Base-by-base conservation (phyloP, 2,329 filamentous ascomycete species). In the Lecanicillium sp. region DNA sequence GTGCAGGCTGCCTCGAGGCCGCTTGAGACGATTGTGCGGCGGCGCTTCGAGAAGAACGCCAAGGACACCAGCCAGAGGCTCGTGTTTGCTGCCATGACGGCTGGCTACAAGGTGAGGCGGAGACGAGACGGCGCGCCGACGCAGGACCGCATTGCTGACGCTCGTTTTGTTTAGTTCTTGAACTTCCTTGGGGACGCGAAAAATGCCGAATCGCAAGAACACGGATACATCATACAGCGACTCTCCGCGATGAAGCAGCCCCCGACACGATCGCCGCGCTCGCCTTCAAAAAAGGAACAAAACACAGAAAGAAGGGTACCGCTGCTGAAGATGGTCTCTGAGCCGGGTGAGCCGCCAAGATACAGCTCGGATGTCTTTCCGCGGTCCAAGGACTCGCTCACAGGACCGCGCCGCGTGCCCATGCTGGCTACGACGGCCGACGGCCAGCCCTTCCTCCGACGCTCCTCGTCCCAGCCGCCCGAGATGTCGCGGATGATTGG, bases 61-160 rank as follows among this genome's bases (percentile, higher is more conserved):
- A 62, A 71, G 39, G 72, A 83, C 49, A 75, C 71, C 11, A 84
- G 81, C 54, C 67, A 73, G 1, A 74, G 79, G 15, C 71, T 86
- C 30, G 68, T 88, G 20, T 74, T 76, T 42, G 69, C 78, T 2
- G 77, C 80, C 7, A 78, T 91, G 56, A 67, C 76, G 27, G 77
- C 78, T 21, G 87, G 86, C 20, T 90, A 90, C 67, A 77, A 79
- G 65, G 79, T 81, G 54, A 15, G 56, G 9, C 23, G 6, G n/a
- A 30, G 8, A 1, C 24, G n/a, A n/a, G n/a, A n/a, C n/a, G n/a
- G n/a, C 38, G 7, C 9, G 20, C 51, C 11, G 23, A 2, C 23
- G 33, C 24, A 3, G 14, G 19, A n/a, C 26, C 42, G 14, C 14
- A 4, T 12, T 24, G 19, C 17, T 30, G 8, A 8, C 14, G 27